Evolutionary conservation across 768 basidiomycete species (phyloP).

Genomic region (Boletus bicolor): DNA sequence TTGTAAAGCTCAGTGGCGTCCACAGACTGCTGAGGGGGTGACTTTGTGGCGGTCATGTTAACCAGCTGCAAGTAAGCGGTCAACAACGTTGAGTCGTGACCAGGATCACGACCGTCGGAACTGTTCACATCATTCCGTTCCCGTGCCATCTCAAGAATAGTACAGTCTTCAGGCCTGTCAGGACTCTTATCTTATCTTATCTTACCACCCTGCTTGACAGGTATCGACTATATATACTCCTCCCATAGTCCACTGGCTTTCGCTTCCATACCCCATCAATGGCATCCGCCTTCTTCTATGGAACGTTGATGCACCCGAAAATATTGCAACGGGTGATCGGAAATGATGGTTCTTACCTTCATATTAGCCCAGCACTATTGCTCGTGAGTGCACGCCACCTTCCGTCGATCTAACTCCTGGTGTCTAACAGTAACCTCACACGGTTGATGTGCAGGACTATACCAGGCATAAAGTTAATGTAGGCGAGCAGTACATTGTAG

Average conservation of each 20-base stretch:
- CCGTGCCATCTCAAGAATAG: neutral
- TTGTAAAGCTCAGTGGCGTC: constrained; percentile 18
- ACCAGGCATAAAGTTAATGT: constrained; percentile 81
- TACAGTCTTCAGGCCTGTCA: neutral
- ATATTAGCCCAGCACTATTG: constrained; percentile 72
- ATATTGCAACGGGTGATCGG: constrained; percentile 76
- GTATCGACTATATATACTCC: neutral
- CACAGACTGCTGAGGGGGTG: neutral
- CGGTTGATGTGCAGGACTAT: constrained; percentile 49
- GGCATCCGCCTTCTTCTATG: constrained; percentile 77
- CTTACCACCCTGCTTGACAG: neutral
- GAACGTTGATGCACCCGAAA: constrained; percentile 84
- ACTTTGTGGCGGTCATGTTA: constrained; percentile 6
- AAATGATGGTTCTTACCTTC: constrained; percentile 59
- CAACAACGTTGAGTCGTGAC: neutral
- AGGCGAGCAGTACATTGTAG: neutral
- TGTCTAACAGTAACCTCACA: neutral
- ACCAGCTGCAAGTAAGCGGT: neutral
- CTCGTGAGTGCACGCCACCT: constrained; percentile 43
- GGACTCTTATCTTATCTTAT: constrained; percentile 3
- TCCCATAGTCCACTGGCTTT: neutral
- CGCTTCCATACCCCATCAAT: constrained; percentile 14
- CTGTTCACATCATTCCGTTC: neutral
- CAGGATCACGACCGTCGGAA: neutral
- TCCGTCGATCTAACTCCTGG: neutral